Evolutionary conservation across 768 basidiomycete species (phyloP), one percentile per base, ranked within the genome.

Genomic region (Rhodocollybia butyracea): DNA sequence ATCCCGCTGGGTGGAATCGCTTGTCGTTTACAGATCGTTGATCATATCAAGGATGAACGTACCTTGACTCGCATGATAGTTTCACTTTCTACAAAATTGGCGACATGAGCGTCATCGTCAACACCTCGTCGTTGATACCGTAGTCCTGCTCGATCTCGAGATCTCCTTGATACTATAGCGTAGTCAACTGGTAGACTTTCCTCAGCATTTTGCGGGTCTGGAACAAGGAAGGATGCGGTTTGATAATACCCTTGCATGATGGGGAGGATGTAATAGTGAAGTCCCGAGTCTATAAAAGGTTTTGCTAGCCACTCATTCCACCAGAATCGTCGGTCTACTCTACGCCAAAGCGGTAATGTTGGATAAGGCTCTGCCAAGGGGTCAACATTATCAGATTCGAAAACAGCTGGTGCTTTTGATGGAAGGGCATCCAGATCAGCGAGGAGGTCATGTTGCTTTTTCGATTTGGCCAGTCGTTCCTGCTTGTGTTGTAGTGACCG

Each of bases 71-170:
- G 78, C 76, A 91, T 83, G 51, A 96, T 85, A 2, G 91, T 88
- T 72, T 98, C 95, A 0, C 93, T 94, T 70, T 98, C 93, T 2
- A 98, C 94, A 65, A 98, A 94, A 70, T 98, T 98, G 1, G 94
- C 95, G 3, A 94, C 95, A 65, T 91, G 81, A 5, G 94, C 92
- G 56, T 91, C 86, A 59, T 95, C 92, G 63, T 98, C 95, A 51
- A 98, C 84, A 2, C 97, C 97, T 63, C 97, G 78, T 40, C 97
- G 81, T 69, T 98, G 97, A 71, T 96, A 99, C 41, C 97, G 79
- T 61, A 98, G 73, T 1, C 97, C 97, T 5, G 95, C 93, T 42
- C 97, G 82, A 67, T 98, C 85, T 60, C 88, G 80, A 40, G 92
- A 93, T 12, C 97, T 75, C 38, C 97, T 78, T 2, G 94, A 97